Evolutionary conservation across 768 basidiomycete genomes (phyloP), one percentile per base, ranked within the genome.

Genomic region (Podaxis sp.): DNA sequence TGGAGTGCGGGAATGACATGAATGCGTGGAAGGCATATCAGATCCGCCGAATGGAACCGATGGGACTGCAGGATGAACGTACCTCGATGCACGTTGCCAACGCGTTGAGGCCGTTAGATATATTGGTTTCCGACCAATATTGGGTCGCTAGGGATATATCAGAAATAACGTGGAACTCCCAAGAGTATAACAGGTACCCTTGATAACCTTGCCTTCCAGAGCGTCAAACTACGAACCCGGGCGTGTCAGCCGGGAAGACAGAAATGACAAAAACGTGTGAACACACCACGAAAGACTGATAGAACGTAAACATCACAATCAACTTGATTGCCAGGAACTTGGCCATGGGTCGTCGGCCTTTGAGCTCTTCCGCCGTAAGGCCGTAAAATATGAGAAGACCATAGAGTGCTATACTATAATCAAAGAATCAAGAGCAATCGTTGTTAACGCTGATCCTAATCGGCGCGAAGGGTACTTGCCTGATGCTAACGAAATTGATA

Each of bases 271-370:
- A 15, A 33, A 29, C 37, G 53, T 25, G 19, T 5, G 17, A 17
- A 75, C 87, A 58, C 68, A 90, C 88, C 55, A 92, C 73, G 68
- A 93, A 90, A 1, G 83, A 80, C 69, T 95, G 94, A 72, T 95
- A 96, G 73, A 92, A 95, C 0, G 93, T 94, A 71, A 90, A 86
- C 85, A 94, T 87, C 49, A 94, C 90, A 53, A 93, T 90, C 33
- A 91, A 75, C 73, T 96, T 96, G 78, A 96, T 94, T 2, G 85
- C 77, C 64, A 96, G 70, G 73, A 96, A 96, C 77, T 96, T 96
- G 25, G 88, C 85, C 29, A 95, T 76, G 27, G 94, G 95, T 27
- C 88, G 81, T 17, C 85, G 81, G 37, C 88, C 91, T 59, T 69
- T 76, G n/a, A 96, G 82, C 66, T 95, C 94, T 17, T 90, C 87